Base-by-base conservation (phyloP, 768 basidiomycete genomes). In the Amyloporia xantha region DNA sequence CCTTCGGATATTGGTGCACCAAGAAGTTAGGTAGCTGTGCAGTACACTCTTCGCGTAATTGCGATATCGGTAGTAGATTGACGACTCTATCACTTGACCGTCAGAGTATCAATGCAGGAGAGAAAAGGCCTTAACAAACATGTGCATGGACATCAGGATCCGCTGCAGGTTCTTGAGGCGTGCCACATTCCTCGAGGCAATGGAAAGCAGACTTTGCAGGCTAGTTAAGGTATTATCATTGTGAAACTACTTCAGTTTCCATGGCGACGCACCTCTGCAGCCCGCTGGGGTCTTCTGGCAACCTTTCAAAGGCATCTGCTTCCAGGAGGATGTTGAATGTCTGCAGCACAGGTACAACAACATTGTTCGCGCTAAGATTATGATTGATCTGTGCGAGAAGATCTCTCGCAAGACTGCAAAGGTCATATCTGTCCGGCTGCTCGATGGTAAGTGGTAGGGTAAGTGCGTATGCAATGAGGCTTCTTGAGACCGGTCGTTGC, bases 141-240 rank as follows among this genome's bases (percentile, higher is more conserved):
- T 79, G 64, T 84, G 88, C 88, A 91, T 90, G 3, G 83, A 81
- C 50, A 84, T 81, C 10, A 77, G 73, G 20, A 96, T 82, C 47
- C 95, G 69, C 56, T 86, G 86, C n/a, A 90, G 68, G 53, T 81
- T 95, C 68, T 92, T 96, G 48, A 93, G 64, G 24, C 77, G 78
- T 13, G 71, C 67, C 9, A 88, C 72, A 61, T 85, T 84, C 59
- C 70, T 79, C 15, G 78, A 75, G 24, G 77, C 73, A 42, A 91
- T 66, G 10, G 70, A 59, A 25, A 88, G 66, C 47, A 91, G 62
- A 12, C 66, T 62, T 26, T 71, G 64, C 28, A 89, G 61, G 30
- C 30, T 33, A 15, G 30, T 15, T 7, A n/a, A n/a, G n/a, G n/a
- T 43, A 86, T 91, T 55, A 7, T 51, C 42, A 52, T 3, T 39